Conservation (phyloP, 2,329 filamentous ascomycete species). For the Ceratocystis huliohia region DNA sequence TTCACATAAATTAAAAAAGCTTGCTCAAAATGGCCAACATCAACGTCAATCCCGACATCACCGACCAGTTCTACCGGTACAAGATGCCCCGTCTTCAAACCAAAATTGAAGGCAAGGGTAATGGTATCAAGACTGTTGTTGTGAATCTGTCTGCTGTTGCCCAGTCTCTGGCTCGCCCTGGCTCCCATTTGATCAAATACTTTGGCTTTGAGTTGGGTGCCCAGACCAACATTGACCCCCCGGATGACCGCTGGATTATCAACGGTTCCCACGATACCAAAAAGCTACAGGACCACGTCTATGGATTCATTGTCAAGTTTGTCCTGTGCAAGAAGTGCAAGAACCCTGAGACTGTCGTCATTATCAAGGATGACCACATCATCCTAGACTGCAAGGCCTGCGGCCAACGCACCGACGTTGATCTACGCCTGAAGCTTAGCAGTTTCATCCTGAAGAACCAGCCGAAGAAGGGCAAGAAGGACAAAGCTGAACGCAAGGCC, state of each 20-base stretch:
- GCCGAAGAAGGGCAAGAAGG: constrained; percentile 88
- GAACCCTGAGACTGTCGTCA: constrained; percentile 95
- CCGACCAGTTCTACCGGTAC: constrained; percentile 99
- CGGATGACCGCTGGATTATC: constrained; percentile 99
- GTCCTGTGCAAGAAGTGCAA: constrained; percentile 99
- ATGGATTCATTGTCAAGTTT: constrained; percentile 97
- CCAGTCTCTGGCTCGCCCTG: constrained; percentile 79
- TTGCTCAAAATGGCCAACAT: constrained; percentile 77
- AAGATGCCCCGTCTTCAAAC: constrained; percentile 99
- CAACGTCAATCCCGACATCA: constrained; percentile 97
- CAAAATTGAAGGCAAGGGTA: constrained; percentile 99
- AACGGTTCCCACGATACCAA: constrained; percentile 90
- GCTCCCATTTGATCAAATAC: constrained; percentile 96
- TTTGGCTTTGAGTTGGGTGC: constrained; percentile 98
- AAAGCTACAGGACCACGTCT: constrained; percentile 96
- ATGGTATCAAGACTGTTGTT: constrained; percentile 97
- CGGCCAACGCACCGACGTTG: constrained; percentile 82
- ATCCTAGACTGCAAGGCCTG: constrained; percentile 97
- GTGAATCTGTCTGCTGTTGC: constrained; percentile 94
- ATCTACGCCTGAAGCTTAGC: constrained; percentile 87
- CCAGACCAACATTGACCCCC: constrained; percentile 94
- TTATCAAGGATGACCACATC: constrained; percentile 88
- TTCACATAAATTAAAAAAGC: constrained; percentile 1
- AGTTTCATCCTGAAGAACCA: constrained; percentile 96
- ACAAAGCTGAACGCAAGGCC: constrained; percentile 86